phyloP scores from a whole-genome alignment of 257 asterid genomes.

The Gynochthodes officinalis region DNA sequence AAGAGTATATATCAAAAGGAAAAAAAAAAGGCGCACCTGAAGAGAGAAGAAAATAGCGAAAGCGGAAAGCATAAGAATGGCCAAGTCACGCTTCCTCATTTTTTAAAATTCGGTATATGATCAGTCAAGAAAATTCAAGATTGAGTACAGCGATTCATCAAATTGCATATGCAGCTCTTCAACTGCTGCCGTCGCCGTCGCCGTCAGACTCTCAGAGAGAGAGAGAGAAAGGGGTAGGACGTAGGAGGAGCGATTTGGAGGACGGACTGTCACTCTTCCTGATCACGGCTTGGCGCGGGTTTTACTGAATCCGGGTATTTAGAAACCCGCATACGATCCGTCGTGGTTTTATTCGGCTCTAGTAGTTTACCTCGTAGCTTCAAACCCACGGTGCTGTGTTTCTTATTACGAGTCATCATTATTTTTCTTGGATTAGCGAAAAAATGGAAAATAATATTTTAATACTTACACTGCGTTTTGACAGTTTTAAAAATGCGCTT shows the following conservation, averaged over 20 bases:
- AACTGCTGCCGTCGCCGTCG: not conserved
- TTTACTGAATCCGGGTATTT: not conserved
- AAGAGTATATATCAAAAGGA: no score
- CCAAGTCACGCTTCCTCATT: slow-evolving; percentile 97
- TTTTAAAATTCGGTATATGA: not conserved
- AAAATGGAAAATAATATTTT: no score
- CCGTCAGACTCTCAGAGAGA: slow-evolving; percentile 5
- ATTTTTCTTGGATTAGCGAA: no score
- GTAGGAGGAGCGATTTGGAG: not conserved
- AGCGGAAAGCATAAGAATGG: slow-evolving; percentile 91
- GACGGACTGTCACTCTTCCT: no score
- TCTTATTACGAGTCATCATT: no score
- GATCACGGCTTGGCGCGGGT: no score
- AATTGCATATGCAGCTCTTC: not conserved
- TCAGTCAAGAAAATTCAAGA: not conserved
- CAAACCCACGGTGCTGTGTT: no score
- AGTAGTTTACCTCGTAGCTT: no score
- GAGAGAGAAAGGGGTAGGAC: not conserved
- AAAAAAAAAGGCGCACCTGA: slow-evolving; percentile 45
- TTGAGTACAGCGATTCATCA: not conserved
- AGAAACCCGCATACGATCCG: not conserved
- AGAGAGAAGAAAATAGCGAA: slow-evolving; percentile 98
- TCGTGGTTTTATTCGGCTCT: no score
- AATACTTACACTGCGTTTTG: no score
- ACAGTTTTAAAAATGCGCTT: no score